A percentile compares a stretch with the other conserved stretches of the same genome.
These are phyloP conservation scores for Plenodomus tracheiphilus DNA, from an alignment of 2,329 filamentous ascomycete species.

Conservation along the genomic window DNA sequence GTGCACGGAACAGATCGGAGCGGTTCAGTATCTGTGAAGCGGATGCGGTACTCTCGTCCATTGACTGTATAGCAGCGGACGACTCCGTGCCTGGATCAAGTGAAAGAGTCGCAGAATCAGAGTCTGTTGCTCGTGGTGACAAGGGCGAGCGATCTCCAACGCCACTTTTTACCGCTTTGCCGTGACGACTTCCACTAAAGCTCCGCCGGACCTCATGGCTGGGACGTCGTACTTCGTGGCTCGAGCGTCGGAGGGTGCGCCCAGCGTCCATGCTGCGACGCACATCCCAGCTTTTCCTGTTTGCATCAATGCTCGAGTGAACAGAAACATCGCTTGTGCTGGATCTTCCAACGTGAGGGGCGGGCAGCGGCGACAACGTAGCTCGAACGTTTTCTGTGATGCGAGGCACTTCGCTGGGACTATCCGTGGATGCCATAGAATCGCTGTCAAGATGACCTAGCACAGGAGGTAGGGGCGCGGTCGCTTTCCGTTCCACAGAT, in stretches of 20 bases:
- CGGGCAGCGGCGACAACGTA: constrained; percentile 49
- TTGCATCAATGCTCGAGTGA: constrained; percentile 45
- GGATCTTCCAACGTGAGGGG: constrained; percentile 32
- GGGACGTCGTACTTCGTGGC: constrained; percentile 36
- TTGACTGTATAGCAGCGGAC: constrained; percentile 63
- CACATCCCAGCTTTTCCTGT: constrained; percentile 46
- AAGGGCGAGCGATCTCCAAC: constrained; percentile 53
- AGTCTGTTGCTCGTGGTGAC: constrained; percentile 60
- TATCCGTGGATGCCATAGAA: constrained; percentile 17
- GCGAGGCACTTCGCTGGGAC: constrained; percentile 25
- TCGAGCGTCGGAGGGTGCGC: constrained; percentile 57
- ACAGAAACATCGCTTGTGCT: constrained; percentile 50
- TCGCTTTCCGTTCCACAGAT: constrained; percentile 12
- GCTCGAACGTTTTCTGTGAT: constrained; percentile 48
- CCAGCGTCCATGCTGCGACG: constrained; percentile 45
- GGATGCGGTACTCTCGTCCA: constrained; percentile 73
- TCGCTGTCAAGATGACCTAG: constrained; percentile 10
- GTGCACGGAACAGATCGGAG: constrained; percentile 85
- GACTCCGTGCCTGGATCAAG: constrained; percentile 75
- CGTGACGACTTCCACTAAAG: constrained; percentile 61
- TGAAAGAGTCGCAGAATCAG: constrained; percentile 76
- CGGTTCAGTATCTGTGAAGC: constrained; percentile 87
- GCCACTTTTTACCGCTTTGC: constrained; percentile 56
- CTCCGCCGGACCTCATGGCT: constrained; percentile 56
- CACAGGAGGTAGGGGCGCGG: constrained; percentile 9